A percentile compares a stretch with the other conserved stretches of the same genome.
Evolutionary conservation across 768 basidiomycete species (phyloP).

Genomic region (Pisolithus albus): DNA sequence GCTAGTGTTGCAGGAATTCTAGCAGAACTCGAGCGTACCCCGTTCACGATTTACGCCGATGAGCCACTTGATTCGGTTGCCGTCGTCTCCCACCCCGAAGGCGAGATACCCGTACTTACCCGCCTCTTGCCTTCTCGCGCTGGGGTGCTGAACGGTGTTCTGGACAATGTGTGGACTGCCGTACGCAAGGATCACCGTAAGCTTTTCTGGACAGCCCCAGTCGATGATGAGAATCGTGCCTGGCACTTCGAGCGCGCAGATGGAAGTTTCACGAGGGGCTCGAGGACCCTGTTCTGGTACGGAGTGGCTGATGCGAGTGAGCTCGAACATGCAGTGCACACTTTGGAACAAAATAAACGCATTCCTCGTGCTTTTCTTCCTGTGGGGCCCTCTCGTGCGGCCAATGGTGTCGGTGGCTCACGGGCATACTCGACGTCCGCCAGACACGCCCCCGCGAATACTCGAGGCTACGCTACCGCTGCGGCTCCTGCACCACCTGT

Average conservation of each 20-base stretch:
- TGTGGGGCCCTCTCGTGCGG: slow-evolving; percentile 54
- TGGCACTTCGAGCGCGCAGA: slow-evolving; percentile 99
- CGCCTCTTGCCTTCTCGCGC: slow-evolving; percentile 85
- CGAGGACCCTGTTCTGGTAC: slow-evolving; percentile 96
- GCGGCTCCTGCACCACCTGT: slow-evolving; percentile 28
- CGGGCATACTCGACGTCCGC: slow-evolving; percentile 57
- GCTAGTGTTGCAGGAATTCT: slow-evolving; percentile 86
- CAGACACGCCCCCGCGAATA: slow-evolving; percentile 40
- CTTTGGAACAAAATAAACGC: slow-evolving; percentile 68
- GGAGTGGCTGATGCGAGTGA: slow-evolving; percentile 87
- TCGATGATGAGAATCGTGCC: slow-evolving; percentile 85
- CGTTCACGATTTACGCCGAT: slow-evolving; percentile 96
- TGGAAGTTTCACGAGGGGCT: slow-evolving; percentile 93
- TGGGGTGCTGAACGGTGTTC: slow-evolving; percentile 88
- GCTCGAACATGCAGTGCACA: slow-evolving; percentile 78
- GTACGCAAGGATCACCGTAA: slow-evolving; percentile 90
- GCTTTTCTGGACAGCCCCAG: slow-evolving; percentile 90
- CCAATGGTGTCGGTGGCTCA: slow-evolving; percentile 31
- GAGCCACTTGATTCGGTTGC: slow-evolving; percentile 95
- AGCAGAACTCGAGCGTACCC: slow-evolving; percentile 63
- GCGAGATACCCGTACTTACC: slow-evolving; percentile 84
- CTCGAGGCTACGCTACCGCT: slow-evolving; percentile 77
- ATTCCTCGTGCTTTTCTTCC: slow-evolving; percentile 89
- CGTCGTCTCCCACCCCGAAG: slow-evolving; percentile 86
- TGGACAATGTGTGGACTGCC: slow-evolving; percentile 97